Percentiles rank a stretch among this genome's conserved stretches.
Evolutionary conservation across 192 early-diverging fungal genomes (phyloP).

Genomic region (Linnemannia elongata): DNA sequence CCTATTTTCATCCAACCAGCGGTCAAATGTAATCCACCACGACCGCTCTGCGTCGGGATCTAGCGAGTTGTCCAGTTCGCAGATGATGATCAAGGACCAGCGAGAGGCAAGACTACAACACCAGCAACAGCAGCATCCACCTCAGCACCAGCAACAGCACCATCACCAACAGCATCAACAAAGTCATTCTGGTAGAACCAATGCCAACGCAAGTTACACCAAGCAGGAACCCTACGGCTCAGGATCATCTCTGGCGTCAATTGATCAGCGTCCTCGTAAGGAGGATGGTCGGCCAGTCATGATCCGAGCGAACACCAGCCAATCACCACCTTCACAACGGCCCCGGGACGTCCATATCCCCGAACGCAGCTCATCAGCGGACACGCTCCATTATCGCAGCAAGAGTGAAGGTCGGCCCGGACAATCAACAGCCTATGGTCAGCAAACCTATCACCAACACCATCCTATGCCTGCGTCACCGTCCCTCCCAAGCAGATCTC

Average conservation of each 20-base stretch:
- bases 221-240: slow-evolving; percentile 5
- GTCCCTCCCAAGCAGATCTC: background rate
- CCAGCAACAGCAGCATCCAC: slow-evolving; percentile 1
- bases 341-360: slow-evolving; percentile 18
- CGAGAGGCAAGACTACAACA: slow-evolving; percentile 15
- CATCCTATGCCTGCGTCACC: background rate
- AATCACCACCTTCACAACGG: background rate
- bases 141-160: slow-evolving; percentile 17
- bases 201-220: background rate
- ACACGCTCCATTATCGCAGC: slow-evolving; percentile 18
- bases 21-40: slow-evolving; percentile 20
- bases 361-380: slow-evolving; percentile 34
- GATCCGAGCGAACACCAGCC: slow-evolving; percentile 12
- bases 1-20: slow-evolving; percentile 29
- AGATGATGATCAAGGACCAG: slow-evolving; percentile 29
- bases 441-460: slow-evolving; percentile 6
- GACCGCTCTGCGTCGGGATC: slow-evolving; percentile 23
- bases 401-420: background rate
- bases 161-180: slow-evolving; percentile 20
- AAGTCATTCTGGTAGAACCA: background rate
- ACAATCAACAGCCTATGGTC: background rate
- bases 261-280: slow-evolving; percentile 16
- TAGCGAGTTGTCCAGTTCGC: background rate
- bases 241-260: slow-evolving; percentile 26
- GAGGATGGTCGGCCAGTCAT: slow-evolving; percentile 20